Percentiles rank a stretch among this genome's conserved stretches.
phyloP scores from a whole-genome alignment of 306 rosid species.

The Inga laurina region DNA sequence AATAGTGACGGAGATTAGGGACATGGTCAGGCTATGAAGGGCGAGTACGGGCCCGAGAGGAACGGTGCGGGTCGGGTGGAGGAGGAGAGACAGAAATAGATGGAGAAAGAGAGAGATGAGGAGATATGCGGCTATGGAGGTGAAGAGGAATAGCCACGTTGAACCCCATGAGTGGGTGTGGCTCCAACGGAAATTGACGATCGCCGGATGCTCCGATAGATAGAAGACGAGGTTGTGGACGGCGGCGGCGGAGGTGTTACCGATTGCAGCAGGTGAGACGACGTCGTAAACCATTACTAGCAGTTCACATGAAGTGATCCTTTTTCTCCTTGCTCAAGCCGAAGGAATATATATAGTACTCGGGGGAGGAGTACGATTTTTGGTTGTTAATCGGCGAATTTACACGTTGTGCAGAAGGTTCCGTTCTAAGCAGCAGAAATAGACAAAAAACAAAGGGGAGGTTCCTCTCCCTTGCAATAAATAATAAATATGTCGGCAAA shows the following conservation, averaged over 20 bases:
- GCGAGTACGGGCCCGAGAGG: conserved; percentile 81
- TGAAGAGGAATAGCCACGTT: not conserved
- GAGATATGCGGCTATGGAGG: not conserved
- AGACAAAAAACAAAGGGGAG: too few relatives aligned
- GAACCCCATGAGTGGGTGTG: conserved; percentile 16
- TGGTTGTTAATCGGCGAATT: too few relatives aligned
- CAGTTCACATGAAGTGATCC: not conserved
- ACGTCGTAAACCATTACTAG: not conserved
- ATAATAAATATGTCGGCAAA: not conserved
- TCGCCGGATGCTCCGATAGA: conserved; percentile 82
- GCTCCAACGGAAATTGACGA: conserved; percentile 82
- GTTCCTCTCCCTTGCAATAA: too few relatives aligned
- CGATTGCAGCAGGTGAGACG: conserved; percentile 5
- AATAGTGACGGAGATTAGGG: conserved; percentile 67
- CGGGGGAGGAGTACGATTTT: too few relatives aligned
- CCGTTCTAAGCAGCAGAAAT: too few relatives aligned
- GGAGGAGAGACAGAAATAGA: conserved; percentile 39
- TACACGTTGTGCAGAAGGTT: too few relatives aligned
- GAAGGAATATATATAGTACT: not conserved
- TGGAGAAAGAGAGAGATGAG: conserved; percentile 34
- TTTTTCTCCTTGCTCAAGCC: not conserved
- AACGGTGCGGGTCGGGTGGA: conserved; percentile 43
- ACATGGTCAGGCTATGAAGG: conserved; percentile 67
- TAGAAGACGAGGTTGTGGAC: conserved; percentile 44
- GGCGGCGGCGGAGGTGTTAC: conserved; percentile 4